Conservation (phyloP, 2,329 filamentous ascomycete species). For the Fusarium praegraminearum region DNA sequence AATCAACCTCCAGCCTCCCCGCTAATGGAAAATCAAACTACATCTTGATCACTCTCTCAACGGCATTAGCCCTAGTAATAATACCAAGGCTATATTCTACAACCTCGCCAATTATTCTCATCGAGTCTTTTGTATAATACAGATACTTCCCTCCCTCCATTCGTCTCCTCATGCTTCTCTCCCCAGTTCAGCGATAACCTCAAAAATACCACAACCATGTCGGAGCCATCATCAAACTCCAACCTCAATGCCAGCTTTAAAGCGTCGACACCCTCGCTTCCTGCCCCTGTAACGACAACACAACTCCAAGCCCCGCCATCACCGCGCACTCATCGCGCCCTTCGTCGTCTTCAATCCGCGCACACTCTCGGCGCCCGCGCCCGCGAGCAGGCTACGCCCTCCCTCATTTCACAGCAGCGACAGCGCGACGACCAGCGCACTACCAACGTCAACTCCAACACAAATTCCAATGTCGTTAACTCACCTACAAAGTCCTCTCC, state of each 20-base stretch:
- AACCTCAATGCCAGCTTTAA: conserved; percentile 30
- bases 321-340: conserved; percentile 73
- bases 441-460: neutral
- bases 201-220: conserved; percentile 29
- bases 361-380: conserved; percentile 73
- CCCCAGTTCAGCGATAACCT: conserved; percentile 2
- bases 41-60: conserved; percentile 11
- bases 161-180: neutral
- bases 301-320: conserved; percentile 69
- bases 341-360: conserved; percentile 81
- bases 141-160: conserved; percentile 5
- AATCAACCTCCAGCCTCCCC: conserved; percentile 6
- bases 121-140: conserved; percentile 10
- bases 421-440: conserved; percentile 58
- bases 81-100: conserved; percentile 5
- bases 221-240: conserved; percentile 32
- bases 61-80: conserved; percentile 23
- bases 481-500: conserved; percentile 50
- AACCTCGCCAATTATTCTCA: conserved; percentile 2
- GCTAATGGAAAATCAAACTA: conserved; percentile 1
- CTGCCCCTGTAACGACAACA: conserved; percentile 53
- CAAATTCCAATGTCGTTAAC: conserved; percentile 32
- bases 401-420: conserved; percentile 73
- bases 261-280: conserved; percentile 42
- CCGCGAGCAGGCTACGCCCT: conserved; percentile 62